phyloP scores from a whole-genome alignment of 208 protist species.

The Trichomonas tenax region DNA sequence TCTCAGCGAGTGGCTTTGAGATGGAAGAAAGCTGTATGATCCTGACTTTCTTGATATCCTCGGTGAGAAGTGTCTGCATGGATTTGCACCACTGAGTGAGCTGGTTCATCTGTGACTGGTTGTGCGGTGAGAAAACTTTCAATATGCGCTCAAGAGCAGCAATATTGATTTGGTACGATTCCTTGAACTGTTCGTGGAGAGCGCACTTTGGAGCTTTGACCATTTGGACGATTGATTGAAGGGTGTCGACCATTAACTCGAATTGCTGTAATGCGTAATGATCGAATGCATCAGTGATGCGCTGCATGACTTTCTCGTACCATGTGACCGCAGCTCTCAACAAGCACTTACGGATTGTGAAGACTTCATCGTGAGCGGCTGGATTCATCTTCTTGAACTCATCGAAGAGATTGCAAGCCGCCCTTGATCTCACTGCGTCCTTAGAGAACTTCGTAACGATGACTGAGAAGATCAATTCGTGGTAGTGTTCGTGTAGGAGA shows the following conservation, averaged over 20 bases:
- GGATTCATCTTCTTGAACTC: background rate
- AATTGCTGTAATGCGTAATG: too few relatives aligned
- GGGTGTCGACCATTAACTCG: background rate
- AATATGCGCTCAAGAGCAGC: background rate
- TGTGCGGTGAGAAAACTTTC: background rate
- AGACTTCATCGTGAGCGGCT: background rate
- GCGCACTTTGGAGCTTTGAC: background rate
- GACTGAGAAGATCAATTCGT: background rate
- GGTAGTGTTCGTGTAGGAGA: background rate
- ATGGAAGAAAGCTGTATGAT: background rate
- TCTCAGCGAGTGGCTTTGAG: background rate
- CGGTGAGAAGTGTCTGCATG: background rate
- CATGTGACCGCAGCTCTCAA: background rate
- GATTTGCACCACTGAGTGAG: background rate
- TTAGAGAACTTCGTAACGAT: background rate
- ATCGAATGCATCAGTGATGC: background rate
- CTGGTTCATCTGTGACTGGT: background rate
- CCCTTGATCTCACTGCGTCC: background rate
- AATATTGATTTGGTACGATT: background rate
- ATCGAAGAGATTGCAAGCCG: background rate
- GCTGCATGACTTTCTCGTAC: background rate
- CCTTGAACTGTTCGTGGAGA: background rate
- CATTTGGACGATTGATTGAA: background rate
- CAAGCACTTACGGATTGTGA: background rate
- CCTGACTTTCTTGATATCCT: background rate